phyloP scores from a whole-genome alignment of 306 rosid genomes.

The Macrotyloma uniflorum region DNA sequence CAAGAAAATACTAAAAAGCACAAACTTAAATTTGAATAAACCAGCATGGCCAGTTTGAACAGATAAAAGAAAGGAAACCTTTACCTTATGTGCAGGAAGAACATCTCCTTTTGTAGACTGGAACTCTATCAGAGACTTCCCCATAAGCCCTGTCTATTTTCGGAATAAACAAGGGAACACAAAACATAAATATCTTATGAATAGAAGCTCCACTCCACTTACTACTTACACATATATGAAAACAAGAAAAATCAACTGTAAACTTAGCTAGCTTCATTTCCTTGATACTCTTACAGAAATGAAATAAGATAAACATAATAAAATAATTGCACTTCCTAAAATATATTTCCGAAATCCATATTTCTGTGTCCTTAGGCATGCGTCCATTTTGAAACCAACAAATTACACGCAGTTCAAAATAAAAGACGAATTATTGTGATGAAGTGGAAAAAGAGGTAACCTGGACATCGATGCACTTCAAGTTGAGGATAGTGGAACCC shows the following conservation, averaged over 20 bases:
- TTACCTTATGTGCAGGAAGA: conserved; percentile 98
- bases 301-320: conserved; percentile 11
- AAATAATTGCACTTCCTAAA: conserved; percentile 7
- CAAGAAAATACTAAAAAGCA: conserved; percentile 9
- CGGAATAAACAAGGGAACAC: conserved; percentile 34
- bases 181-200: conserved; percentile 34
- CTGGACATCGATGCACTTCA: conserved; percentile 95
- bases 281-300: conserved; percentile 7
- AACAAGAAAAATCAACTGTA: conserved; percentile 1
- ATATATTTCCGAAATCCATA: neutral
- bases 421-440: neutral
- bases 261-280: neutral
- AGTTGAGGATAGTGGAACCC: conserved; percentile 89
- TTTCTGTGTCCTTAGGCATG: neutral
- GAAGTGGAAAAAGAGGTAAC: conserved; percentile 42
- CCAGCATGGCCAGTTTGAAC: neutral
- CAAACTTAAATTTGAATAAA: neutral
- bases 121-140: conserved; percentile 86
- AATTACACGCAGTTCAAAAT: neutral
- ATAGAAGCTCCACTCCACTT: conserved; percentile 9
- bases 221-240: conserved; percentile 11
- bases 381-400: conserved; percentile 19
- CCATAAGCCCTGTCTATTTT: conserved; percentile 90
- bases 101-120: conserved; percentile 89
- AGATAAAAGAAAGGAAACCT: conserved; percentile 19